Percentiles rank a stretch among this genome's conserved stretches.
Evolutionary conservation across 352 stramenopile genomes (phyloP).

Genomic region (Phytophthora citricola): DNA sequence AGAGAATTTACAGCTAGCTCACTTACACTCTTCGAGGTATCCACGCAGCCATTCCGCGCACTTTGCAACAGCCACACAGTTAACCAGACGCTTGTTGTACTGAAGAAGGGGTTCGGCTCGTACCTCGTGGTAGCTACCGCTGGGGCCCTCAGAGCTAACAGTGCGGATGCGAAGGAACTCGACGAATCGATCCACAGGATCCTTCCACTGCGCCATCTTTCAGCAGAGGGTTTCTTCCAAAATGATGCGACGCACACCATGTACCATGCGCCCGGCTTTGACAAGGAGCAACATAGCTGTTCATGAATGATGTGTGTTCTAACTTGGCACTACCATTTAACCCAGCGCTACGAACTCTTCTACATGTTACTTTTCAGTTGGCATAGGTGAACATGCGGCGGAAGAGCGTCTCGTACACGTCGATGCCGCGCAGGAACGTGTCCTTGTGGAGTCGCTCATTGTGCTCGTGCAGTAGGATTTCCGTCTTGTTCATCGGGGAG

Average conservation of each 20-base stretch:
- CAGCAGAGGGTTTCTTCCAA: background rate
- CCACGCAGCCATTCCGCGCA: slow-evolving; percentile 72
- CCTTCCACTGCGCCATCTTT: slow-evolving; percentile 26
- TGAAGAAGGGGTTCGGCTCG: too few species aligned
- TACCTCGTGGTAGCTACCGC: slow-evolving; percentile 70
- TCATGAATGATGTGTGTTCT: background rate
- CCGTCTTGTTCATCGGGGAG: slow-evolving; percentile 95
- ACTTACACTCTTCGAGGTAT: slow-evolving; percentile 59
- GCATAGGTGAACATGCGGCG: slow-evolving; percentile 50
- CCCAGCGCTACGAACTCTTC: background rate
- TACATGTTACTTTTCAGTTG: background rate
- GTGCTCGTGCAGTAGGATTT: slow-evolving; percentile 96
- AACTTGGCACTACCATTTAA: background rate
- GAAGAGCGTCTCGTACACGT: slow-evolving; percentile 83
- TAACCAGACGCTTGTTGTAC: too few species aligned
- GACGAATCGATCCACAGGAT: slow-evolving; percentile 67
- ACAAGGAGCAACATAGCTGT: background rate
- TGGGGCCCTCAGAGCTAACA: slow-evolving; percentile 72
- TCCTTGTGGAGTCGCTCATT: slow-evolving; percentile 95
- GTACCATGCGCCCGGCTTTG: slow-evolving; percentile 5
- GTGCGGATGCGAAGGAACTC: slow-evolving; percentile 85
- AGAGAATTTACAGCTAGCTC: background rate
- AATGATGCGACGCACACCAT: slow-evolving; percentile 9
- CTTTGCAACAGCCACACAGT: slow-evolving; percentile 21
- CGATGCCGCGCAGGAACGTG: slow-evolving; percentile 93